Conservation (phyloP, 768 basidiomycete genomes). For the Russula olivacea region DNA sequence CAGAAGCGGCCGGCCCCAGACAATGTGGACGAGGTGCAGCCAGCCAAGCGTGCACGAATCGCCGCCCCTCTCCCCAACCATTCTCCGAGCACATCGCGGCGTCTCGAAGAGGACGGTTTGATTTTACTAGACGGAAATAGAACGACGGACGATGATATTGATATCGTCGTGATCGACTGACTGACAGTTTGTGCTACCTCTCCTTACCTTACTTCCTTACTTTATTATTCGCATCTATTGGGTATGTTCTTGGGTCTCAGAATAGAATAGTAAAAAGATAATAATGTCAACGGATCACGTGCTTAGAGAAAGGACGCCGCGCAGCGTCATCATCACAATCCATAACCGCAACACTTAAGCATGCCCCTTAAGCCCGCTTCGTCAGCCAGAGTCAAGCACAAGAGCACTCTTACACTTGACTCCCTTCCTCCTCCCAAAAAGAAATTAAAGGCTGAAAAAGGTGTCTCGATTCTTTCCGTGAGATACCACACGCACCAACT, state of each 20-base stretch:
- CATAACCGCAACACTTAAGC: not conserved
- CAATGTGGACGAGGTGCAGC: constrained; percentile 50
- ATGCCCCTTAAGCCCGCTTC: constrained; percentile 12
- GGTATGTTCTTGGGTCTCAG: constrained; percentile 1
- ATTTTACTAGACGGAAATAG: constrained; percentile 59
- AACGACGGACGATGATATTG: constrained; percentile 44
- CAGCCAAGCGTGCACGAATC: constrained; percentile 49
- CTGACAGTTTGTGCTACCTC: not conserved
- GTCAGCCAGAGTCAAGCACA: constrained; percentile 7
- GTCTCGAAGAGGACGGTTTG: constrained; percentile 70
- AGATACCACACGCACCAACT: constrained; percentile 2
- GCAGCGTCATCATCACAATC: not conserved
- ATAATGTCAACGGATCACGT: constrained; percentile 1
- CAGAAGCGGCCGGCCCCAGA: constrained; percentile 56
- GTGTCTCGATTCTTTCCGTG: constrained; percentile 11
- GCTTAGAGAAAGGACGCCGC: no score
- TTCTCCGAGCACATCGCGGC: constrained; percentile 60
- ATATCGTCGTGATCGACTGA: constrained; percentile 54
- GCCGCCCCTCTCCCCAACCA: constrained; percentile 24
- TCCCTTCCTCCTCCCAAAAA: constrained; percentile 19
- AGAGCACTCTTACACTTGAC: constrained; percentile 23
- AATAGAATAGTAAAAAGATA: not conserved
- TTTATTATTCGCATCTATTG: constrained; percentile 22
- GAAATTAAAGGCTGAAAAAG: constrained; percentile 14
- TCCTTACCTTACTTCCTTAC: not conserved